Base-by-base conservation (phyloP, 495 filamentous ascomycete species). In the Podospora tetraspora region DNA sequence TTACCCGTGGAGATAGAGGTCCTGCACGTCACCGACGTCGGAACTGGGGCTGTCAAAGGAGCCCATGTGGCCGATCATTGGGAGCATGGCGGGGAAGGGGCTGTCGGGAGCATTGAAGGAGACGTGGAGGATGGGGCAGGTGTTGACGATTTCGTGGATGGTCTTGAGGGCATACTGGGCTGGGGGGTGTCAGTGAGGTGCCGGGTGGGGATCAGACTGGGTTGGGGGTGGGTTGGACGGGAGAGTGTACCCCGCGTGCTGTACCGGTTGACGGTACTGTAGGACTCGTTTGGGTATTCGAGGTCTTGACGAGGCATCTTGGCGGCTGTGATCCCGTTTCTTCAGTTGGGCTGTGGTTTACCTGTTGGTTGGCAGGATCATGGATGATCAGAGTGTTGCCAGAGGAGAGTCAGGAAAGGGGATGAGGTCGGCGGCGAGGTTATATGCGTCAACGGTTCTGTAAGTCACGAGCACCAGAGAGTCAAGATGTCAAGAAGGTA, bases 21-120 rank as follows among this genome's bases (percentile, higher is more conserved):
- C 91, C 13, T 92, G 79, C 0, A 87, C 83, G 68, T 92, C 89
- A 19, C 87, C 85, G 16, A 88, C 79, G 68, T 81, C 84, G 10
- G 86, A 84, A 66, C 87, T 89, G 23, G 89, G 89, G 68, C 84
- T 82, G 11, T 79, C 81, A 72, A 88, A 94, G 59, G 86, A 90
- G 22, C 84, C 90, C 89, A 94, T 92, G 70, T 87, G 86, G 58
- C 93, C 93, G 69, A 97, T 91, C 92, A 97, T 95, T 52, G 94
- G 94, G 0, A 97, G 82, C 69, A 90, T 88, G 63, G 86, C 83
- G 5, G 93, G 92, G 71, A 93, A 93, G 13, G 89, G 88, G 66
- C 89, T 87, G 58, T 83, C 77, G 0, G 84, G 81, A 8, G 81
- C 80, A 23, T 84, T 80, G 86, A 97, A 97, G 65, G 93, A 92